Base-by-base conservation (phyloP, 768 basidiomycete species). In the Dentipellis sp. region DNA sequence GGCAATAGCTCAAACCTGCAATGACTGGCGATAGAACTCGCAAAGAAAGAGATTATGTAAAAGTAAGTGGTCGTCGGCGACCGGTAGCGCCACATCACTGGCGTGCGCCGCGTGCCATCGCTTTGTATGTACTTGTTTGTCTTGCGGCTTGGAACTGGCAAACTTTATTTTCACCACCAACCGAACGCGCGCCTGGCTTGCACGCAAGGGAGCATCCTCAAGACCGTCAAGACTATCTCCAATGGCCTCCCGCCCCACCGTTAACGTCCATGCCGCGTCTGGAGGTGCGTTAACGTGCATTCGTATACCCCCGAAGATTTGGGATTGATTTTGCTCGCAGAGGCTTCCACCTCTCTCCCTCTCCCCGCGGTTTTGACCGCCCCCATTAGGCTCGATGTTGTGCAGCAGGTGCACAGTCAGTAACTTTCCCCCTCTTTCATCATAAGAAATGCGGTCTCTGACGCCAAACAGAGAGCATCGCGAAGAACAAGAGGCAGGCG, bases 391-490 rank as follows among this genome's bases (percentile, higher is more conserved):
- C 84, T 95, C 69, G 97, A 99, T 81, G 94, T 99, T 63, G 95
- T 99, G 65, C 82, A 91, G 59, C 93, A 94, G 74, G 92, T 99
- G 58, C 94, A 98, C 90, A 99, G 97, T 97, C 72, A 77, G 91
- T 83, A 68, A n/a, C 37, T 49, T 38, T 50, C n/a, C 21, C 50
- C n/a, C 21, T 53, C 7, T 3, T 29, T 29, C 29, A 34, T 17
- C 29, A 29, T 37, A 19, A 29, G 6, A 0, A 12, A 10, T 14
- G 10, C 35, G 42, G 58, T 37, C 64, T 63, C 55, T 64, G 45
- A 54, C 40, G 57, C 11, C 58, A 1, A 38, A 11, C 72, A 97
- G 94, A 95, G 84, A 92, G 90, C 77, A 85, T 97, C 68, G 91
- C 91, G 56, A 97, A 97, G 86, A 97, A 97, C 84, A 90, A 82